phyloP scores from a whole-genome alignment of 805 yeast species.

The Kuraishia capsulata region DNA sequence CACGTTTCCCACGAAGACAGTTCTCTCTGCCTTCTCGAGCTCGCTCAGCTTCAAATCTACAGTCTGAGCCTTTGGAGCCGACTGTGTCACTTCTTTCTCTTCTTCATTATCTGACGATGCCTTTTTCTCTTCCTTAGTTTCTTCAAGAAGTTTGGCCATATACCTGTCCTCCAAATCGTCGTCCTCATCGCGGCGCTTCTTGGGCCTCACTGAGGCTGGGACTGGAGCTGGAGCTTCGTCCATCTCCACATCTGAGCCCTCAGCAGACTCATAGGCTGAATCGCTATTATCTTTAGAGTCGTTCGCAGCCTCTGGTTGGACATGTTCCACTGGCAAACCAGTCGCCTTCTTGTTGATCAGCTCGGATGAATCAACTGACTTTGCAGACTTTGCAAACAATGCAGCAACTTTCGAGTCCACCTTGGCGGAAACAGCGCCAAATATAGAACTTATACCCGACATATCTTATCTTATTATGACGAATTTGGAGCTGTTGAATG shows the following conservation, averaged over 20 bases:
- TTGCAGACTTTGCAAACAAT: constrained; percentile 3
- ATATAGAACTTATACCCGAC: background rate
- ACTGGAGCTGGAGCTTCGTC: constrained; percentile 9
- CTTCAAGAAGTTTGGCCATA: constrained; percentile 36
- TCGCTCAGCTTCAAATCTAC: constrained; percentile 63
- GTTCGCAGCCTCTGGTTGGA: background rate
- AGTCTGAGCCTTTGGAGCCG: constrained; percentile 30
- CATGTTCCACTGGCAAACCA: background rate
- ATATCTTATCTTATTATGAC: too few species aligned
- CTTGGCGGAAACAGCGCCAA: background rate
- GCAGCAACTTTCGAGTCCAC: constrained; percentile 3
- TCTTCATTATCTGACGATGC: constrained; percentile 7
- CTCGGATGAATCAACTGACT: constrained; percentile 1
- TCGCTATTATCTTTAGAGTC: background rate
- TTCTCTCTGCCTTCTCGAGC: constrained; percentile 72
- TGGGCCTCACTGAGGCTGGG: too few species aligned
- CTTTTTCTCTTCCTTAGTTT: constrained; percentile 18
- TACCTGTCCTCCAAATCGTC: constrained; percentile 49
- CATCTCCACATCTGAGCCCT: constrained; percentile 5
- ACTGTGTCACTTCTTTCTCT: constrained; percentile 10
- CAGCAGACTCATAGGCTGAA: background rate
- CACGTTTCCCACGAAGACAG: constrained; percentile 85
- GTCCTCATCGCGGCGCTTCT: constrained; percentile 11
- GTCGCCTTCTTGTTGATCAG: constrained; percentile 2
- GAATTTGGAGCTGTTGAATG: too few species aligned